These are phyloP conservation scores for Trichoderma atrobrunneum DNA, from an alignment of 2,329 filamentous ascomycete genomes.

Conservation along the genomic window DNA sequence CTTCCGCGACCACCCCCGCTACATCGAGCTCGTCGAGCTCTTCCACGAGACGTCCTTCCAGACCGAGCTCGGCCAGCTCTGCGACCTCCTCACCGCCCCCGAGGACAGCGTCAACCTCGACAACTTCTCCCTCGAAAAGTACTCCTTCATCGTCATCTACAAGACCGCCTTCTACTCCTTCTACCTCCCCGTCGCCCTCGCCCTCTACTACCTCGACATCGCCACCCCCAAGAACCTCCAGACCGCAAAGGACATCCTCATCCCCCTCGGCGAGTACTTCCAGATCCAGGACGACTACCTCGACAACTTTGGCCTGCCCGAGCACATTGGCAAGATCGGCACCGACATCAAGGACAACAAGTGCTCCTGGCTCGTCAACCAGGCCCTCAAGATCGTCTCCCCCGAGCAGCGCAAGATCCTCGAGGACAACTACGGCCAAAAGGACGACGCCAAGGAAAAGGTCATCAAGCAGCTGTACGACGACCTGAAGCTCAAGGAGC, in stretches of 20 bases:
- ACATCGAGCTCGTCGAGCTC: constrained; percentile 88
- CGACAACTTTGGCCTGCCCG: constrained; percentile 91
- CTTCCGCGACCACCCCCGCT: constrained; percentile 82
- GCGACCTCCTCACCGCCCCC: constrained; percentile 91
- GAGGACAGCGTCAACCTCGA: constrained; percentile 89
- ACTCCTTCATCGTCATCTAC: constrained; percentile 98
- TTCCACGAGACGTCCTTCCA: constrained; percentile 95
- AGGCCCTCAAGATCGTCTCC: constrained; percentile 76
- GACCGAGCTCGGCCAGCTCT: constrained; percentile 92
- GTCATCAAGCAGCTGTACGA: constrained; percentile 85
- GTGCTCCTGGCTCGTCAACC: constrained; percentile 97
- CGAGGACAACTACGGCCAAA: constrained; percentile 90
- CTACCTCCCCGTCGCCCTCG: constrained; percentile 92
- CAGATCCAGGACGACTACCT: constrained; percentile 99
- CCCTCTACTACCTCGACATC: constrained; percentile 78
- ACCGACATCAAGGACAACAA: constrained; percentile 99
- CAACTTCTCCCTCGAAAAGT: constrained; percentile 95
- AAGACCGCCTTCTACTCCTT: constrained; percentile 99
- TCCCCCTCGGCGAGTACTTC: constrained; percentile 98
- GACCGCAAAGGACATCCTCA: constrained; percentile 85
- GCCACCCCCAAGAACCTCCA: constrained; percentile 87
- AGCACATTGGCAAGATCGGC: constrained; percentile 95
- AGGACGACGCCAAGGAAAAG: constrained; percentile 79
- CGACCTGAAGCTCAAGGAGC: constrained; percentile 77
- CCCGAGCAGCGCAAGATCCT: constrained; percentile 85